Conservation (phyloP, 2,329 filamentous ascomycete species). For the Ophiostoma novo-ulmi region DNA sequence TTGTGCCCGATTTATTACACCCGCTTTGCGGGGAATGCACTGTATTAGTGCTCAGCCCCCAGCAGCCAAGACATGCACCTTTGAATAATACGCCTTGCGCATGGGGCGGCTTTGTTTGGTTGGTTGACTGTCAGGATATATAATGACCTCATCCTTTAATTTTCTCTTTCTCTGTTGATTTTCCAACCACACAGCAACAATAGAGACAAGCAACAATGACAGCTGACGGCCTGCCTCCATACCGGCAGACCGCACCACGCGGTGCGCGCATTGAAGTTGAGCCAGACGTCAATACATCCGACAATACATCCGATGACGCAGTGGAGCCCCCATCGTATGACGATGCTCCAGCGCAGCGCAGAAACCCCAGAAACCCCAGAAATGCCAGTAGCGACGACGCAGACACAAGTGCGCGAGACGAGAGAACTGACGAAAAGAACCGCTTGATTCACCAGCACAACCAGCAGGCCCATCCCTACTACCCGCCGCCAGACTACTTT, state of each 20-base stretch:
- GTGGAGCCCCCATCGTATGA: neutral
- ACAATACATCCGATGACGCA: neutral
- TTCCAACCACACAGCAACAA: neutral
- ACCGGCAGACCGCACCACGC: neutral
- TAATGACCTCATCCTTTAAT: neutral
- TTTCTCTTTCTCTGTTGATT: no score
- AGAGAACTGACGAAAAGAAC: neutral
- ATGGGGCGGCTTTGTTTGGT: neutral
- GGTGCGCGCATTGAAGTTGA: neutral
- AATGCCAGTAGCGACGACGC: neutral
- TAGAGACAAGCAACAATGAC: neutral
- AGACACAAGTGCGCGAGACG: no score
- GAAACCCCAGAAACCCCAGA: neutral
- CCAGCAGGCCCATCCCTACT: neutral
- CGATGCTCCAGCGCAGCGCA: neutral
- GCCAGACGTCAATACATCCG: neutral
- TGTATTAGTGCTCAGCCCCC: slow-evolving; percentile 5
- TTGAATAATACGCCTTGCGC: neutral
- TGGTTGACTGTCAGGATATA: neutral
- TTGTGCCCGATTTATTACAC: neutral
- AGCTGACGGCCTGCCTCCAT: neutral
- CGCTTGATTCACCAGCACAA: neutral
- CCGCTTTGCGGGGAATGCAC: neutral
- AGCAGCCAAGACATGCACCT: no score
- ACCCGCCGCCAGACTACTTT: slow-evolving; percentile 2